A percentile compares a stretch with the other conserved stretches of the same genome.
These are phyloP conservation scores for Pythium coloratum DNA, from an alignment of 352 stramenopile genomes.

Conservation along the genomic window DNA sequence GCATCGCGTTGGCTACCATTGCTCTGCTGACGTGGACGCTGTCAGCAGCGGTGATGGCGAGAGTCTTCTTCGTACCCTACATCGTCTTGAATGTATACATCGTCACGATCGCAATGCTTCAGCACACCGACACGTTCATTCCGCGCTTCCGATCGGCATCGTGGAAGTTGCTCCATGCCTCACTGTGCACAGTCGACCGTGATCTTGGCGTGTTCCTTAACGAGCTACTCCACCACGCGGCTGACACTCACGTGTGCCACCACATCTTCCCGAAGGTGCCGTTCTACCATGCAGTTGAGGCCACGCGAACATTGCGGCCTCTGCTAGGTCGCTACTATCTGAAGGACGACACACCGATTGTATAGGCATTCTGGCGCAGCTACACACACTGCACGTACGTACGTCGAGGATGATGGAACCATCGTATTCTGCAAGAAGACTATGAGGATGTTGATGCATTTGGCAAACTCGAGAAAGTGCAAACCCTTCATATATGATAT, in stretches of 20 bases:
- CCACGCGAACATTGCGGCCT: too few relatives aligned
- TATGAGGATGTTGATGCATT: too few relatives aligned
- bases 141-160: slow-evolving; percentile 94
- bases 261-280: slow-evolving; percentile 99
- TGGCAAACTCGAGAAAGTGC: too few relatives aligned
- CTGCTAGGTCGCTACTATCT: too few relatives aligned
- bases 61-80: slow-evolving; percentile 97
- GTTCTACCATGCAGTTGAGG: slow-evolving; percentile 78
- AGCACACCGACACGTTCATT: slow-evolving; percentile 98
- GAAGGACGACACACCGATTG: too few relatives aligned
- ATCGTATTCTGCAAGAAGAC: too few relatives aligned
- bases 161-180: slow-evolving; percentile 97
- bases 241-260: slow-evolving; percentile 97
- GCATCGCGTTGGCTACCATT: slow-evolving; percentile 57
- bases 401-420: too few relatives aligned
- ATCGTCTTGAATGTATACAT: slow-evolving; percentile 95
- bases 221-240: slow-evolving; percentile 97
- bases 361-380: too few relatives aligned
- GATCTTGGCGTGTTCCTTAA: slow-evolving; percentile 95
- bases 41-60: slow-evolving; percentile 78
- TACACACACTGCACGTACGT: too few relatives aligned
- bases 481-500: too few relatives aligned
- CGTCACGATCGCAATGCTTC: slow-evolving; percentile 97
- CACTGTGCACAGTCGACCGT: slow-evolving; percentile 97
- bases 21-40: slow-evolving; percentile 59